Evolutionary conservation across 257 asterid genomes (phyloP).

Genomic region (Solanum tacnaense): DNA sequence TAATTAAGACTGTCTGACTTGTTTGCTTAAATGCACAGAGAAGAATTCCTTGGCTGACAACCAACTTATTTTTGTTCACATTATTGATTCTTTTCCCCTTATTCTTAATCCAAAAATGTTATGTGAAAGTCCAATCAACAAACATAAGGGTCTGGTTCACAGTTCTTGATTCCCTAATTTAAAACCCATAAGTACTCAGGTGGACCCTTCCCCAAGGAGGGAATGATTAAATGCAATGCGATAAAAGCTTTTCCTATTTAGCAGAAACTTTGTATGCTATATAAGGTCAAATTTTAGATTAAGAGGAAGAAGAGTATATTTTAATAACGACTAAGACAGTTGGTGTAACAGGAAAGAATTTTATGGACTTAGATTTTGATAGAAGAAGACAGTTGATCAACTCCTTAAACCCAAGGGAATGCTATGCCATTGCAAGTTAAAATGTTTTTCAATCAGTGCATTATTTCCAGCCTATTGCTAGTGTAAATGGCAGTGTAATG

Average conservation of each 20-base stretch:
- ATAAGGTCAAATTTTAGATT: not conserved
- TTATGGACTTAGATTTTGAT: not conserved
- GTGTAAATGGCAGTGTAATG: not conserved
- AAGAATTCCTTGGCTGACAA: not conserved
- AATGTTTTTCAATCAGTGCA: not conserved
- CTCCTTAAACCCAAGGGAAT: not conserved
- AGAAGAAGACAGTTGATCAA: not conserved
- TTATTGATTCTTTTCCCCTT: not conserved
- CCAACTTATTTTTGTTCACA: not conserved
- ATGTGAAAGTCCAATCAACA: not conserved
- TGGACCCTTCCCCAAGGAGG: not conserved
- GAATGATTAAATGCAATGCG: not conserved
- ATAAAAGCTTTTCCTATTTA: not conserved
- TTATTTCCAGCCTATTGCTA: not conserved
- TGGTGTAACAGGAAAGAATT: not conserved
- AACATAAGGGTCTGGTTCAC: not conserved
- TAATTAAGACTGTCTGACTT: not conserved
- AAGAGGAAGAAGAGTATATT: not conserved
- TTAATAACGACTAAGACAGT: not conserved
- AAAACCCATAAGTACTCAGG: not conserved
- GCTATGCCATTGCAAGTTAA: not conserved
- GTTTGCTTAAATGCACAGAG: not conserved
- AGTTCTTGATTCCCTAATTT: not conserved
- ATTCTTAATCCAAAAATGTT: not conserved
- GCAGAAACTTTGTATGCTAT: not conserved